Base-by-base conservation (phyloP, 768 basidiomycete genomes). In the Russula brevipes region DNA sequence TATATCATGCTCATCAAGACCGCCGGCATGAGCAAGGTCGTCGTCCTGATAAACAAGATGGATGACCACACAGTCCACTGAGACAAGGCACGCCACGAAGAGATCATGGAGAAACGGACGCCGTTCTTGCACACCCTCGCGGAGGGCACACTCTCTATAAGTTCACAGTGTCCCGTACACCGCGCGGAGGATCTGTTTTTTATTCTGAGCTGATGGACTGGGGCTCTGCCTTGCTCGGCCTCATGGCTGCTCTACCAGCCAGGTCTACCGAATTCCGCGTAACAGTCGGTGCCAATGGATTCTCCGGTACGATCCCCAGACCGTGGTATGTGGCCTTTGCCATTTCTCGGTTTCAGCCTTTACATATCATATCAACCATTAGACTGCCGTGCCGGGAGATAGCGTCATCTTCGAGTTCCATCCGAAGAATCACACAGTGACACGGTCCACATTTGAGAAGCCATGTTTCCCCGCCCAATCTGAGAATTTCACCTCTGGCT, bases 401-500 rank as follows among this genome's bases (percentile, higher is more conserved):
- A 69, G 69, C 5, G 73, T 85, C 35, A 54, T 70, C 45, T 86
- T 86, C 69, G 75, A 68, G 33, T 85, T 86, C 75, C 66, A 76
- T 66, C 80, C 81, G 71, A 80, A 82, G 68, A 86, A 85, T 69
- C 84, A 66, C 72, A 85, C 83, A 6, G 82, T 76, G 19, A 84
- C 83, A 1, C 84, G 85, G 64, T 84, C 82, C 5, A 73, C 80
- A 1, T 76, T 86, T n/a, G 73, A 70, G 0, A 72, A 67, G 10
- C 85, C 85, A 4, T 87, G 85, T 66, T 51, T 69, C 0, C 73
- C 72, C 6, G 55, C 73, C 10, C 56, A 24, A 24, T 24, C 69
- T 0, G 74, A 70, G 59, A 85, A 84, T 12, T 85, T 87, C 66
- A 83, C 86, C 69, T 77, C 82, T 47, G 81, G 80, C 64, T 85